A percentile compares a stretch with the other conserved stretches of the same genome.
Evolutionary conservation across 2,329 filamentous ascomycete genomes (phyloP).

Genomic region (Raffaelea albimanens): DNA sequence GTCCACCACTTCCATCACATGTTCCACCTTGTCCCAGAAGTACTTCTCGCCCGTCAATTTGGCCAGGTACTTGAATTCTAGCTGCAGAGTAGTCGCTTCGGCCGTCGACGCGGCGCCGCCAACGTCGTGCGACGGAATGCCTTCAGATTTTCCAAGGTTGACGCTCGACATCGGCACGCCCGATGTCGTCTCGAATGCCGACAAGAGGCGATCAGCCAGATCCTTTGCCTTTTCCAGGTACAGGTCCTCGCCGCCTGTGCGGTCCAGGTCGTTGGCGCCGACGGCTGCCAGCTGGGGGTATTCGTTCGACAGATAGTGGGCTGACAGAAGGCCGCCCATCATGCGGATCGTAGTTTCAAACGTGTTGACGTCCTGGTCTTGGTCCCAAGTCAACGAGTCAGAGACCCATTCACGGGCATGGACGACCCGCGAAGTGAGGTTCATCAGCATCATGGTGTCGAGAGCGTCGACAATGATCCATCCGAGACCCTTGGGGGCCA

Average conservation of each 20-base stretch:
- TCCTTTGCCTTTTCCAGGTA: constrained; percentile 96
- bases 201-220: constrained; percentile 75
- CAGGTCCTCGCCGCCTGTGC: constrained; percentile 71
- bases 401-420: constrained; percentile 86
- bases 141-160: constrained; percentile 68
- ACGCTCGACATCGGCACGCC: constrained; percentile 88
- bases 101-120: constrained; percentile 86
- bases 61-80: constrained; percentile 95
- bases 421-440: constrained; percentile 74
- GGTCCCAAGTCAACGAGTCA: constrained; percentile 71
- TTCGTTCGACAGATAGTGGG: constrained; percentile 84
- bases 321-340: constrained; percentile 85
- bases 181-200: constrained; percentile 78
- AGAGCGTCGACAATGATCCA: constrained; percentile 98
- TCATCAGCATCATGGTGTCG: constrained; percentile 98
- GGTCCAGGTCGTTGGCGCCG: constrained; percentile 55
- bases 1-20: constrained; percentile 85
- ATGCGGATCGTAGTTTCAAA: constrained; percentile 98
- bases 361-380: constrained; percentile 91
- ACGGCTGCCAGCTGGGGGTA: constrained; percentile 74
- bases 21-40: constrained; percentile 89
- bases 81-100: constrained; percentile 82
- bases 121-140: constrained; percentile 74
- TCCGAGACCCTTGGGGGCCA: constrained; percentile 81
- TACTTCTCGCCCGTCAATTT: constrained; percentile 87